Base-by-base conservation (phyloP, 768 basidiomycete species). In the Trametes elegans region DNA sequence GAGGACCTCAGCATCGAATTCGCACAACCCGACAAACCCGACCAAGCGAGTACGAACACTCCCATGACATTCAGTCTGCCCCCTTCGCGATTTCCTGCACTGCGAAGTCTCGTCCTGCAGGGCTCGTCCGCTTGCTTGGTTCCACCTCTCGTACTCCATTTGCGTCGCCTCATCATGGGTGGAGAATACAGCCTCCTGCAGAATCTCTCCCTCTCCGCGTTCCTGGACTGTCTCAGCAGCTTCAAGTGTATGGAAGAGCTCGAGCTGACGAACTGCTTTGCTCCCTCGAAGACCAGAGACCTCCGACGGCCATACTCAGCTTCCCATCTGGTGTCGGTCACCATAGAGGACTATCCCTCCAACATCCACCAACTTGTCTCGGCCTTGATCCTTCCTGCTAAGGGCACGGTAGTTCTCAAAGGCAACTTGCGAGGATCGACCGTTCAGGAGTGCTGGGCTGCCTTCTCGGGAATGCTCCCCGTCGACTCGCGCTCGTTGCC, bases 161-260 rank as follows among this genome's bases (percentile, higher is more conserved):
- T 53, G 16, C 42, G 42, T 23, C 42, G 42, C 6, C 42, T 53
- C 8, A 24, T 45, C 18, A 53, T 53, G 34, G 21, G 18, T 16
- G 36, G 27, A 24, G 26, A 18, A 8, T 10, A 7, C 26, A 35
- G 18, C 10, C 18, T n/a, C 13, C n/a, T 24, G 1, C 41, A 34
- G 9, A 5, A 24, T 2, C 34, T 53, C 3, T 26, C 51, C 6
- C 42, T 53, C 18, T 5, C 21, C 3, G 42, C 26, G 10, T 53
- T 53, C 21, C 24, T 53, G 9, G 43, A 53, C 18, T 53, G 42
- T 13, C 21, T 53, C 23, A 16, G 51, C 32, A 13, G n/a, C 34
- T 36, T 53, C 34, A 34, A 53, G 9, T 36, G 42, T 18, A n/a
- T 53, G 34, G 51, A 53, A 21, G 42, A 53, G 18, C 34, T 53